Percentiles rank a stretch among this genome's conserved stretches.
These are phyloP conservation scores for Juglanconis sp. DNA, from an alignment of 2,329 filamentous ascomycete species.

Conservation along the genomic window DNA sequence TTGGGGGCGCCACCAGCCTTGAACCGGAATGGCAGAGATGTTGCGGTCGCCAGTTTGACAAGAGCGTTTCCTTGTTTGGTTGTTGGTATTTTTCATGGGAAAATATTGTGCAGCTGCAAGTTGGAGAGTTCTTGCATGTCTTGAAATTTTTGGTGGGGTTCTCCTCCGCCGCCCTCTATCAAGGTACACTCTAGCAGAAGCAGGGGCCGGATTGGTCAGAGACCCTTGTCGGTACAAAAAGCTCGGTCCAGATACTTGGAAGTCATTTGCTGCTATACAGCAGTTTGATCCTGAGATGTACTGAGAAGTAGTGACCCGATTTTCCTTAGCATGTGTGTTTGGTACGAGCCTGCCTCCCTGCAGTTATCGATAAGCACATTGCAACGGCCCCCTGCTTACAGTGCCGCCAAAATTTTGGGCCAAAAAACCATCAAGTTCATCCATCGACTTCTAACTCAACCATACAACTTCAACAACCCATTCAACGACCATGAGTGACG, in stretches of 20 bases:
- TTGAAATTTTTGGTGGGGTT: too few relatives aligned
- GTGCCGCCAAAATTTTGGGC: too few relatives aligned
- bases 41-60: constrained; percentile 53
- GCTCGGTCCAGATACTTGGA: too few relatives aligned
- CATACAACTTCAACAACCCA: not conserved
- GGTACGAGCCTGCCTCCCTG: not conserved
- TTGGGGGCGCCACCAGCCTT: constrained; percentile 70
- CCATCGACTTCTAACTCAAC: not conserved
- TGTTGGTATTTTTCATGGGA: not conserved
- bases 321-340: not conserved
- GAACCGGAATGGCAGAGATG: constrained; percentile 76
- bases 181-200: too few relatives aligned
- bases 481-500: constrained; percentile 30
- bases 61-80: not conserved
- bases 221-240: too few relatives aligned
- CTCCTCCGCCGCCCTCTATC: too few relatives aligned
- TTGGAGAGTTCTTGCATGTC: too few relatives aligned
- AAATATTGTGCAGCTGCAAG: not conserved
- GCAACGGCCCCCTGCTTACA: not conserved
- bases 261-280: too few relatives aligned
- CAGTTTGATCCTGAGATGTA: too few relatives aligned
- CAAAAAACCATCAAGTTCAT: not conserved
- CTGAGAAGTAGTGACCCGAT: too few relatives aligned
- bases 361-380: not conserved
- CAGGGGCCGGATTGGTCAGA: too few relatives aligned